Base-by-base conservation (phyloP, 768 basidiomycete species). In the Hirschioporus abietinus region DNA sequence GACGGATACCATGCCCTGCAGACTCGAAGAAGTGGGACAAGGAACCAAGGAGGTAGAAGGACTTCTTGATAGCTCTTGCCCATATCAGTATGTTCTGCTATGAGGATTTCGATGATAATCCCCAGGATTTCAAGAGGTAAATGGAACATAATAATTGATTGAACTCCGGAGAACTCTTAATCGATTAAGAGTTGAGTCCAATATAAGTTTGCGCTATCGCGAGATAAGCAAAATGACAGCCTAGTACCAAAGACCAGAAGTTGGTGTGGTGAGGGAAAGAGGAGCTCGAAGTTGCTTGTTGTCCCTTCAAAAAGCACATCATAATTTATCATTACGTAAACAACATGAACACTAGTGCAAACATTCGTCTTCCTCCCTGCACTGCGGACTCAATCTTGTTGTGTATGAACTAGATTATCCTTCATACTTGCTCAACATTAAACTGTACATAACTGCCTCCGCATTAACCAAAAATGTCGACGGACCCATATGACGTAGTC, bases 401-500 rank as follows among this genome's bases (percentile, higher is more conserved):
- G 12, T 52, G 42, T 20, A 52, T 52, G 12, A 20, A 12, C 2
- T 52, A 1, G 4, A 52, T 15, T 10, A 52, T 52, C 15, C 42
- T 15, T 10, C 12, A 15, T 20, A 15, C 42, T 52, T 1, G 12
- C 4, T 15, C 3, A 52, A 52, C 12, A 52, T 15, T 3, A 52
- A 12, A 52, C 42, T 15, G 42, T 3, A 15, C 42, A 6, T 12
- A 15, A 52, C 42, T 3, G 12, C 12, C 42, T 52, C 42, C 12
- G 1, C 12, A 20, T 20, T 12, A 15, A 52, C 1, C 20, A 61
- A 4, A 61, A 24, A 90, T 90, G 88, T 88, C 90, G 20, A 77
- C 82, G 7, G 94, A 96, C 78, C 94, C 94, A 58, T 96, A 95
- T 76, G 90, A 94, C 79, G 90, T 86, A 36, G 92, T 95, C 1